Evolutionary conservation across 2,329 filamentous ascomycete genomes (phyloP).

Genomic region (Macrophomina phaseolina): DNA sequence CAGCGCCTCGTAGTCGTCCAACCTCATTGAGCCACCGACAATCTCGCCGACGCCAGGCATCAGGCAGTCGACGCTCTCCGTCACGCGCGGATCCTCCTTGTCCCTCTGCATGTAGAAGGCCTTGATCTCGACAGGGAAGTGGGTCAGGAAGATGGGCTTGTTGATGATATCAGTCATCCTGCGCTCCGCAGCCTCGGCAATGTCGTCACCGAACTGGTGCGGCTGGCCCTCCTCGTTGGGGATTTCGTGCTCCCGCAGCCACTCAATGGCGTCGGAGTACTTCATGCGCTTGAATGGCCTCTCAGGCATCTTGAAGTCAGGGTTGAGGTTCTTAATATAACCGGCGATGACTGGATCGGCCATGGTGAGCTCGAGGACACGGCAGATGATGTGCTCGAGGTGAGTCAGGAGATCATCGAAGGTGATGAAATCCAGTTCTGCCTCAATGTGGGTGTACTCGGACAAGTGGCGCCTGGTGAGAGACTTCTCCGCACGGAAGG

Average conservation of each 20-base stretch:
- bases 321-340: conserved; percentile 87
- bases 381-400: conserved; percentile 85
- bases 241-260: conserved; percentile 89
- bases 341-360: conserved; percentile 73
- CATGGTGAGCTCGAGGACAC: conserved; percentile 79
- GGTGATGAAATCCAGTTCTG: conserved; percentile 92
- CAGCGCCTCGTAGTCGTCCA: conserved; percentile 87
- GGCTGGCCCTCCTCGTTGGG: conserved; percentile 89
- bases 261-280: conserved; percentile 92
- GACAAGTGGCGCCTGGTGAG: conserved; percentile 91
- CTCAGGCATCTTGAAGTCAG: conserved; percentile 79
- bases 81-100: conserved; percentile 76
- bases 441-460: conserved; percentile 97
- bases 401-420: conserved; percentile 89
- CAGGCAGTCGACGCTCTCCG: conserved; percentile 84
- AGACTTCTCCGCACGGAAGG: conserved; percentile 96
- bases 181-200: conserved; percentile 95
- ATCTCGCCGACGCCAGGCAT: conserved; percentile 98
- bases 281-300: conserved; percentile 94
- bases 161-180: conserved; percentile 97
- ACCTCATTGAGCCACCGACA: conserved; percentile 95
- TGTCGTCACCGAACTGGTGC: conserved; percentile 94
- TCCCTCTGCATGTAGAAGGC: conserved; percentile 99
- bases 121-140: conserved; percentile 98
- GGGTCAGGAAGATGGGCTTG: conserved; percentile 91